Base-by-base conservation (phyloP, 768 basidiomycete genomes). In the Calocera viscosa region DNA sequence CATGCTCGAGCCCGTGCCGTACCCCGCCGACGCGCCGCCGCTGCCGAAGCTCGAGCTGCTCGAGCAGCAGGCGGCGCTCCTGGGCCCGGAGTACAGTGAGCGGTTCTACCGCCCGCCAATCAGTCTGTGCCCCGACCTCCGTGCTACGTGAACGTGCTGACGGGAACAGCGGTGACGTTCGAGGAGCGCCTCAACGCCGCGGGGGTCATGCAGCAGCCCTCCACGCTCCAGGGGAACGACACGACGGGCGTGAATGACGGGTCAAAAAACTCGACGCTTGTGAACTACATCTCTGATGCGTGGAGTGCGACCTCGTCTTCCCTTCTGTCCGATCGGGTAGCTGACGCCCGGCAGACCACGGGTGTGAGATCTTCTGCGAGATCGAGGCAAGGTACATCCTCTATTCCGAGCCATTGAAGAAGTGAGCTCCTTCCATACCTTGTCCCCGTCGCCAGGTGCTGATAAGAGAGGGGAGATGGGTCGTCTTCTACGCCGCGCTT, bases 211-310 rank as follows among this genome's bases (percentile, higher is more conserved):
- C 43, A 47, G 65, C 24, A 43, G 26, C 26, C 41, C 5, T 32
- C 14, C 32, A 66, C 65, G 28, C 43, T 66, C 10, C 38, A 32
- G 30, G 65, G 65, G 11, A 41, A 66, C 32, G 65, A 66, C 47
- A 16, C 65, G 17, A 66, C 65, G 24, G 65, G 65, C 47, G 47
- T 66, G 19, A 66, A 66, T 28, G 65, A 66, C 34, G 65, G 65
- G 8, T 49, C 41, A 7, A 66, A 66, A 41, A 43, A 30, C 24
- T 39, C 65, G 41, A 34, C 41, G 5, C 65, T 66, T 0, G 65
- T 66, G 10, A 66, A 41, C 14, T 66, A 66, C 41, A 12, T 66
- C n/a, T 34, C 65, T 16, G 65, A 66, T 34, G 65, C 65, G 2
- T 66, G 65, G 65, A 66, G 43, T 47, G 43, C 7, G 43, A 3